Evolutionary conservation across 169 alveolate species (phyloP).

Genomic region (Haemoproteus tartakovskyi): DNA sequence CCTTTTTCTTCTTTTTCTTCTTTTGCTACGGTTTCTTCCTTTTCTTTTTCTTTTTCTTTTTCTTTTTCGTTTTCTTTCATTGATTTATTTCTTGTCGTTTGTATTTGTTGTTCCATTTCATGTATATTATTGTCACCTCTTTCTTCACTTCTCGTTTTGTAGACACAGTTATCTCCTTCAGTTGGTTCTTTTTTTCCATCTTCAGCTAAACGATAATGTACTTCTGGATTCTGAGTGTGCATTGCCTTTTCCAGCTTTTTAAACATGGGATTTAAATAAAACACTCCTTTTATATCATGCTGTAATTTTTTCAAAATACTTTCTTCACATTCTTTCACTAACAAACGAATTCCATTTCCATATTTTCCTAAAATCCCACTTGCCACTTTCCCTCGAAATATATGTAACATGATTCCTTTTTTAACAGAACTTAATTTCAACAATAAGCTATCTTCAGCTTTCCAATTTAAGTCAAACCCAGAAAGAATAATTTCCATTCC

Average conservation of each 20-base stretch:
- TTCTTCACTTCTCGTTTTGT: background rate
- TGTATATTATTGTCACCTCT: background rate
- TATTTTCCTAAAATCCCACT: slow-evolving; percentile 60
- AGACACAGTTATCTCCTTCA: background rate
- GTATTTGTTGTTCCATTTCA: background rate
- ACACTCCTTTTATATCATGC: slow-evolving; percentile 68
- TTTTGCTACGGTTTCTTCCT: background rate
- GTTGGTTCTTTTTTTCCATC: background rate
- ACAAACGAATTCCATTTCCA: slow-evolving; percentile 58
- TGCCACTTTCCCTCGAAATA: slow-evolving; percentile 67
- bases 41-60: background rate
- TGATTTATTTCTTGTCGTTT: background rate
- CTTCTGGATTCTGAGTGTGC: slow-evolving; percentile 20
- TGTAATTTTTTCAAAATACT: slow-evolving; percentile 67
- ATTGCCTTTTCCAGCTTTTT: slow-evolving; percentile 8
- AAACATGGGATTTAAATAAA: slow-evolving; percentile 38
- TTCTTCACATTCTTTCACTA: slow-evolving; percentile 71
- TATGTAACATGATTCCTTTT: slow-evolving; percentile 8
- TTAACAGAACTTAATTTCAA: slow-evolving; percentile 13
- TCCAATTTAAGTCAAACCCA: slow-evolving; percentile 48
- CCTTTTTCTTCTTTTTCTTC: background rate
- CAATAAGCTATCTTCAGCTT: slow-evolving; percentile 54
- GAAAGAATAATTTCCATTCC: slow-evolving; percentile 19
- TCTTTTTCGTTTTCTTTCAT: background rate
- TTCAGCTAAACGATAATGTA: slow-evolving; percentile 6